phyloP scores from a whole-genome alignment of 2,329 filamentous ascomycete species.

The Ophiostoma ulmi region DNA sequence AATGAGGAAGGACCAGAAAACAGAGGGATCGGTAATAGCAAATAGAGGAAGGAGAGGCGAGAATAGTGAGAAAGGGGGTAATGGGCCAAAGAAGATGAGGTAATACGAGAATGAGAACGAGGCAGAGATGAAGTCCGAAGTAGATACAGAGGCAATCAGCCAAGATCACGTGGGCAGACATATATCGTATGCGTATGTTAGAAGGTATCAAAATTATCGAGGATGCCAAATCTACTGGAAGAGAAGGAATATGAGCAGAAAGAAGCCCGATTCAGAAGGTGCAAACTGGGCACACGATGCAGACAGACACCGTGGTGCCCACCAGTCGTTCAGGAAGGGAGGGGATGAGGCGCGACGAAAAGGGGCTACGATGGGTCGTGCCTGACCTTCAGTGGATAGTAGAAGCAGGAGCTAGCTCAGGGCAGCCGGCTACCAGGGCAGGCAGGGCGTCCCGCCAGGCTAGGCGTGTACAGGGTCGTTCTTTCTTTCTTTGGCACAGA shows the following conservation, averaged over 20 bases:
- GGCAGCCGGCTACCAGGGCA: not conserved
- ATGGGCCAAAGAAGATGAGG: not conserved
- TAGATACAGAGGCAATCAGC: not conserved
- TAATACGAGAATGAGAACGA: not conserved
- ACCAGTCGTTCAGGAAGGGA: not conserved
- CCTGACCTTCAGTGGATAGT: not conserved
- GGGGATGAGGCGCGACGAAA: conserved; percentile 14
- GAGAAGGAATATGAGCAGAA: not conserved
- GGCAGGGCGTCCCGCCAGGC: not conserved
- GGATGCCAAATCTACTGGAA: not conserved
- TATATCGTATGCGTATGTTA: not conserved
- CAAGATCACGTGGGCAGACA: not conserved
- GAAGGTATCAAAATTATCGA: not conserved
- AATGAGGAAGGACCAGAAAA: not conserved
- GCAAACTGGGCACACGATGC: not conserved
- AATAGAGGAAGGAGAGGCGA: not conserved
- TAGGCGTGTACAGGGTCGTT: not conserved
- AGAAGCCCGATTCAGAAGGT: not conserved
- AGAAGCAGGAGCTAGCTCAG: not conserved
- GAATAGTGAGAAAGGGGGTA: not conserved
- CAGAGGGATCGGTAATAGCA: not conserved
- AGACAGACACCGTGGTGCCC: not conserved
- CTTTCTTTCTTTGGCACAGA: not conserved
- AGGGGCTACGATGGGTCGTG: conserved; percentile 17
- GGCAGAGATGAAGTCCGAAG: not conserved